Percentiles rank a stretch among this genome's conserved stretches.
Evolutionary conservation across 805 yeast species (phyloP).

Genomic region (Millerozyma acaciae): DNA sequence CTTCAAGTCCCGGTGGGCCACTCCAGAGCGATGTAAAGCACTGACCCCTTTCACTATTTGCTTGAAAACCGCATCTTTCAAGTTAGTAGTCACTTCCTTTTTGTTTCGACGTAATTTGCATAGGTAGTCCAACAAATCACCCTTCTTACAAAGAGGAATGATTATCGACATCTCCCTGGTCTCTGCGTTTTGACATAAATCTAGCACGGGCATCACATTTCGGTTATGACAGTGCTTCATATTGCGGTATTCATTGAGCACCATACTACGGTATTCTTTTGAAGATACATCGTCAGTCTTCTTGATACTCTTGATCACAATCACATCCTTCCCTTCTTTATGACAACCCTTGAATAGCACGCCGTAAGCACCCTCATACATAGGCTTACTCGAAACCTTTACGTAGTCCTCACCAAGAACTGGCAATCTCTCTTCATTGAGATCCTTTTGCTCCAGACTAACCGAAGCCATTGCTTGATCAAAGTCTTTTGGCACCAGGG

Average conservation of each 20-base stretch:
- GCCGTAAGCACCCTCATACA: conserved; percentile 44
- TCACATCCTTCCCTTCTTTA: conserved; percentile 12
- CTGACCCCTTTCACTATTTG: conserved; percentile 43
- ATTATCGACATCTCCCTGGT: conserved; percentile 30
- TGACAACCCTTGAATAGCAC: conserved; percentile 29
- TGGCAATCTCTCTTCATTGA: conserved; percentile 4
- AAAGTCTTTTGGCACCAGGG: background rate
- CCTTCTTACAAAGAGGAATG: conserved; percentile 41
- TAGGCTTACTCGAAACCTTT: conserved; percentile 23
- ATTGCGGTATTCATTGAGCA: conserved; percentile 28
- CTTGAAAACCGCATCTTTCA: conserved; percentile 45
- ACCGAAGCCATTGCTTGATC: background rate
- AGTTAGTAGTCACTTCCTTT: conserved; percentile 24
- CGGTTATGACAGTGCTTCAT: conserved; percentile 25
- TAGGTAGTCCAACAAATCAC: conserved; percentile 46
- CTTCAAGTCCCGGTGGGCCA: conserved; percentile 51
- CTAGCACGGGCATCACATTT: conserved; percentile 26
- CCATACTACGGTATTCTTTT: conserved; percentile 16
- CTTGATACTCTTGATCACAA: conserved; percentile 33
- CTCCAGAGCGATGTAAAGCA: conserved; percentile 38
- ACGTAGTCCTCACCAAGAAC: conserved; percentile 21
- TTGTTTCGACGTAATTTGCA: conserved; percentile 34
- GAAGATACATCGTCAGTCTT: conserved; percentile 9
- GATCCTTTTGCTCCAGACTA: background rate
- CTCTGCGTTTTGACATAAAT: conserved; percentile 16